Percentiles rank a stretch among this genome's conserved stretches.
phyloP scores from a whole-genome alignment of 257 asterid genomes.

The Mentha longifolia region DNA sequence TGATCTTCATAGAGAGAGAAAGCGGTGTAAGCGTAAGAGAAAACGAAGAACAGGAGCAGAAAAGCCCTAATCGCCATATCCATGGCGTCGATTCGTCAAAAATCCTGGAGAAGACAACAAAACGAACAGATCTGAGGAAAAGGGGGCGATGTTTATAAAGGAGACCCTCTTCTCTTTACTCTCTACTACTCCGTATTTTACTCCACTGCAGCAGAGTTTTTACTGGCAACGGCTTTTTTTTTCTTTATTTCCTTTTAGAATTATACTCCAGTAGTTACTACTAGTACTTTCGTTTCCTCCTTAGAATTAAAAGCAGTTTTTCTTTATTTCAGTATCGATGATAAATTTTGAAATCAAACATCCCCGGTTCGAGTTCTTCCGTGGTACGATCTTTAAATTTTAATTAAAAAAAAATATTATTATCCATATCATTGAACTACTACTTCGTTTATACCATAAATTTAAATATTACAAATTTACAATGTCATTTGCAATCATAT shows the following conservation, averaged over 20 bases:
- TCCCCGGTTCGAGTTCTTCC: no score
- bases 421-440: no score
- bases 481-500: no score
- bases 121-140: slow-evolving; percentile 50
- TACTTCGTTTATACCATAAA: no score
- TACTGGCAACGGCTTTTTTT: not conserved
- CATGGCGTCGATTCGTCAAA: slow-evolving; percentile 54
- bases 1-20: slow-evolving; percentile 82
- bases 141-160: slow-evolving; percentile 38
- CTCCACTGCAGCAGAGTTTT: not conserved
- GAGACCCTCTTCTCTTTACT: not conserved
- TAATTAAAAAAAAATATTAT: no score
- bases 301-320: not conserved
- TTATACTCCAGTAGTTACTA: no score
- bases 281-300: no score
- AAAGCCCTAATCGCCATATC: slow-evolving; percentile 76
- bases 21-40: slow-evolving; percentile 43
- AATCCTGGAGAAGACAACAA: slow-evolving; percentile 31
- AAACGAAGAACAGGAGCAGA: slow-evolving; percentile 45
- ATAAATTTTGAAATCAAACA: no score
- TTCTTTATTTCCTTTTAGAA: not conserved
- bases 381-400: no score
- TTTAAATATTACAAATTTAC: no score
- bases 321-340: not conserved
- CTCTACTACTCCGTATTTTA: not conserved